phyloP scores from a whole-genome alignment of 2,329 filamentous ascomycete species.

The Botrytis byssoidea region DNA sequence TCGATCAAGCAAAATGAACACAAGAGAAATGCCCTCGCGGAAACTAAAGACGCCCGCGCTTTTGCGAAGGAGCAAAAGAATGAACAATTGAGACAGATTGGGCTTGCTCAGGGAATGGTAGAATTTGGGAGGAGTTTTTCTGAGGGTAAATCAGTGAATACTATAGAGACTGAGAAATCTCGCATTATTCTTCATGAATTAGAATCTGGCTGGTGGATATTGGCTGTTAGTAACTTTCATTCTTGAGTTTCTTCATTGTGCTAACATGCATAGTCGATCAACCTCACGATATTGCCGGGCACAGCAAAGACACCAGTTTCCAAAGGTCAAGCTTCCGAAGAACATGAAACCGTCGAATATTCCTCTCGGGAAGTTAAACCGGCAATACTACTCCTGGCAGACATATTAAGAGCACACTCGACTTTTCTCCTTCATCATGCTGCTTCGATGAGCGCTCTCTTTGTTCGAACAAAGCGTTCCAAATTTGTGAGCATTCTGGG shows the following conservation, averaged over 20 bases:
- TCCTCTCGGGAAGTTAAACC: constrained; percentile 89
- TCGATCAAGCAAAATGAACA: constrained; percentile 22
- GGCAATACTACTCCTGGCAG: constrained; percentile 70
- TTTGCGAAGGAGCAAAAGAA: constrained; percentile 66
- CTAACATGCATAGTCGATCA: constrained; percentile 60
- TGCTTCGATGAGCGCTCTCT: constrained; percentile 68
- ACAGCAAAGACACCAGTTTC: constrained; percentile 47
- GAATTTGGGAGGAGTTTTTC: constrained; percentile 90
- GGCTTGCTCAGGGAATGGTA: constrained; percentile 94
- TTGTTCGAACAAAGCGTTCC: constrained; percentile 59
- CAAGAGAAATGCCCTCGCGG: constrained; percentile 1
- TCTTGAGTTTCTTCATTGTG: constrained; percentile 7
- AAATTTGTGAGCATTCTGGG: constrained; percentile 72
- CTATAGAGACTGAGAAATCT: constrained; percentile 86
- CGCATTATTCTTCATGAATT: constrained; percentile 83
- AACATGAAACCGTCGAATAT: constrained; percentile 60
- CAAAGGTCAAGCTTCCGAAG: constrained; percentile 29
- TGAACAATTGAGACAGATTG: constrained; percentile 86
- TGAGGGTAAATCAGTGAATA: constrained; percentile 70
- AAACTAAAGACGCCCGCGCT: constrained; percentile 33
- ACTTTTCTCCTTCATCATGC: constrained; percentile 88
- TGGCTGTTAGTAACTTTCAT: constrained; percentile 64
- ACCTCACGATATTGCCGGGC: constrained; percentile 70
- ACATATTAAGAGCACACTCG: constrained; percentile 78
- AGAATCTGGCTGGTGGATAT: constrained; percentile 91